Evolutionary conservation across 129 eudicot species (phyloP).

Genomic region (Lactuca sativa): DNA sequence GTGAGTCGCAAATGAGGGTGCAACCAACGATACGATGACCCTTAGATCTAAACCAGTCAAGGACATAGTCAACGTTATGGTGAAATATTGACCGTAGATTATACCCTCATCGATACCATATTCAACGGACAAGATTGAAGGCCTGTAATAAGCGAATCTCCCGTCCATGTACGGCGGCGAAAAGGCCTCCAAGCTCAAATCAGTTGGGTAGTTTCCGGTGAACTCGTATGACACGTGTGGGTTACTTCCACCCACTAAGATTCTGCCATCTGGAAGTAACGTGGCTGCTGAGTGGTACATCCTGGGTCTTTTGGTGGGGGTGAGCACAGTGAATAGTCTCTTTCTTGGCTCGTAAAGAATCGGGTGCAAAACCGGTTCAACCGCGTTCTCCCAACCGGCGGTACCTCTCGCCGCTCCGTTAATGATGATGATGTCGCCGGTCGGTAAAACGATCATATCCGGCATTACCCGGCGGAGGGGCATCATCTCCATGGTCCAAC

Average conservation of each 20-base stretch:
- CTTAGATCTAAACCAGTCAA: conserved; percentile 23
- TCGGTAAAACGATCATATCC: conserved; percentile 72
- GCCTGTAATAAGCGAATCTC: conserved; percentile 39
- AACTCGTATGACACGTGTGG: conserved; percentile 58
- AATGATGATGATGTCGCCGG: conserved; percentile 52
- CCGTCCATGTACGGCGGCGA: conserved; percentile 66
- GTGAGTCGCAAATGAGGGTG: conserved; percentile 85
- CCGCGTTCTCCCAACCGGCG: conserved; percentile 82
- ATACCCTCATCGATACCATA: conserved; percentile 16
- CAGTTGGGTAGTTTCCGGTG: conserved; percentile 53
- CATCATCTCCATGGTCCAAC: conserved; percentile 72
- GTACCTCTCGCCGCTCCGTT: conserved; percentile 80
- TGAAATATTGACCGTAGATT: conserved; percentile 58
- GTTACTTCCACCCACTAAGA: conserved; percentile 75
- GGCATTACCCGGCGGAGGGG: conserved; percentile 80
- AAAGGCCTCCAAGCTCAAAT: conserved; percentile 60
- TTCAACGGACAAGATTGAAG: conserved; percentile 50
- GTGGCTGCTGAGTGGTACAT: conserved; percentile 83
- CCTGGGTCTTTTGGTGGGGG: conserved; percentile 56
- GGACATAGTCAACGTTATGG: conserved; percentile 37
- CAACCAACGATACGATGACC: conserved; percentile 52
- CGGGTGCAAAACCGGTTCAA: conserved; percentile 69
- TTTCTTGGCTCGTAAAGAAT: conserved; percentile 52
- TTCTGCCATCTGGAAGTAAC: conserved; percentile 72
- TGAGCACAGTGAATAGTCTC: conserved; percentile 53